Conservation (phyloP, 768 basidiomycete species). For the Tulasnella sp. region DNA sequence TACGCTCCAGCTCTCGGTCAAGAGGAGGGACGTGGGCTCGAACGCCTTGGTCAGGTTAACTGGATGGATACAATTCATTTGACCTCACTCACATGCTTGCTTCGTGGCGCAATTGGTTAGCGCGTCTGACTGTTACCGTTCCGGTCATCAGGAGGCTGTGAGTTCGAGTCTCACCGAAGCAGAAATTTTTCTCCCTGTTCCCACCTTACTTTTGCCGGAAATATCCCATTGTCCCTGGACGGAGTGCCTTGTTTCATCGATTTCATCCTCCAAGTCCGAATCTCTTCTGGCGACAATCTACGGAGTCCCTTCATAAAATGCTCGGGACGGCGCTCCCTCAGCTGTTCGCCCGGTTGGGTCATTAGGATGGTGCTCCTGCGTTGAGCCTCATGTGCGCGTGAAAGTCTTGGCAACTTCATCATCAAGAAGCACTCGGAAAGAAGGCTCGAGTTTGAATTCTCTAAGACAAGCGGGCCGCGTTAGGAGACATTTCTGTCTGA, state of each 20-base stretch:
- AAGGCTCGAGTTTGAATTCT: not conserved
- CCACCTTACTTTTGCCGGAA: not conserved
- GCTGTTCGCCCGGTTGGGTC: not conserved
- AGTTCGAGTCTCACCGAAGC: slow-evolving; percentile 36
- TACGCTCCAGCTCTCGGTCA: too few relatives aligned
- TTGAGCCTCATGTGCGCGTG: not conserved
- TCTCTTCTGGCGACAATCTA: not conserved
- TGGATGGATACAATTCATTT: not conserved
- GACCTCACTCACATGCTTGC: not conserved
- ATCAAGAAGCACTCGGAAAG: not conserved
- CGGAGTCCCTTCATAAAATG: not conserved
- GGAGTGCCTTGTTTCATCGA: not conserved
- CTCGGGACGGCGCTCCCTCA: not conserved
- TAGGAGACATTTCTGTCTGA: not conserved
- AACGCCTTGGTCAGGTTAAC: too few relatives aligned
- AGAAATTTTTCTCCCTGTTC: not conserved
- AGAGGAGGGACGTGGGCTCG: too few relatives aligned
- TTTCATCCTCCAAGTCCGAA: not conserved
- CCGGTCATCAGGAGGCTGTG: slow-evolving; percentile 34
- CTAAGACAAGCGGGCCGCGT: slow-evolving; percentile 3
- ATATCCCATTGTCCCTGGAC: not conserved
- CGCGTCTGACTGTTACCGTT: slow-evolving; percentile 35
- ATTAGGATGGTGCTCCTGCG: not conserved
- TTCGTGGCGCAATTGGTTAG: slow-evolving; percentile 36
- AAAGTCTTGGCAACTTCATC: slow-evolving; percentile 9